Evolutionary conservation across 352 stramenopile species (phyloP).

Genomic region (Phytophthora foliorum): DNA sequence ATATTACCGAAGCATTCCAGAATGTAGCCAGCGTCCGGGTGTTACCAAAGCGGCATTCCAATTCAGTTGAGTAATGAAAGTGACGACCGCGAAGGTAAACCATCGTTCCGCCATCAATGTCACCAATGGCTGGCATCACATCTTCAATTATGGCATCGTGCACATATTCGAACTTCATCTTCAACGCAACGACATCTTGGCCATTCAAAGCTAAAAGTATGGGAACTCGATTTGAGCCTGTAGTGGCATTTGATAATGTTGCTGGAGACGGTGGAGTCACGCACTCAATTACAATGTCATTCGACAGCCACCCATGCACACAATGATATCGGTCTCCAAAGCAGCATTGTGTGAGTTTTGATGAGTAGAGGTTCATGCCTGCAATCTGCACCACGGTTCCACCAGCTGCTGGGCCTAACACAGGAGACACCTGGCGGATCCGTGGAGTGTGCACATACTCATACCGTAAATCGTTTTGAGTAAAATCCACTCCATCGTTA

Average conservation of each 20-base stretch:
- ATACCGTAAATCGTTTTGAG: conserved; percentile 67
- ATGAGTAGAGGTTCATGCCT: conserved; percentile 66
- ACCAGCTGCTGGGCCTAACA: conserved; percentile 52
- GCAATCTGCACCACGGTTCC: conserved; percentile 66
- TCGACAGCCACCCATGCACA: conserved; percentile 45
- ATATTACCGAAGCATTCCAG: conserved; percentile 64
- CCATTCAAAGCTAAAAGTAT: conserved; percentile 85
- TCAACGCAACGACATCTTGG: conserved; percentile 63
- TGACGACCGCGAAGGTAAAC: conserved; percentile 72
- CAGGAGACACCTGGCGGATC: conserved; percentile 62
- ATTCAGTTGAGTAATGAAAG: conserved; percentile 57
- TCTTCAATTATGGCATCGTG: conserved; percentile 50
- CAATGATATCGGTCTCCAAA: conserved; percentile 64
- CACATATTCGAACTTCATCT: conserved; percentile 73
- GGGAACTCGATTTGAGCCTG: conserved; percentile 41
- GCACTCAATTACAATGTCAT: conserved; percentile 42
- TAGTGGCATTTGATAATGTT: conserved; percentile 15
- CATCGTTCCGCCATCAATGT: conserved; percentile 60
- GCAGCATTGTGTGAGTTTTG: conserved; percentile 66
- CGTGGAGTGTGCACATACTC: conserved; percentile 58
- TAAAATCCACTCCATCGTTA: conserved; percentile 93
- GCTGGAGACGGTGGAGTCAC: conserved; percentile 45
- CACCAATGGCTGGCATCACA: conserved; percentile 52
- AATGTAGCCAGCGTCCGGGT: conserved; percentile 55
- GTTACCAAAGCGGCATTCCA: conserved; percentile 70